Conservation (phyloP, 2,329 filamentous ascomycete genomes). For the Colletotrichum sp. region DNA sequence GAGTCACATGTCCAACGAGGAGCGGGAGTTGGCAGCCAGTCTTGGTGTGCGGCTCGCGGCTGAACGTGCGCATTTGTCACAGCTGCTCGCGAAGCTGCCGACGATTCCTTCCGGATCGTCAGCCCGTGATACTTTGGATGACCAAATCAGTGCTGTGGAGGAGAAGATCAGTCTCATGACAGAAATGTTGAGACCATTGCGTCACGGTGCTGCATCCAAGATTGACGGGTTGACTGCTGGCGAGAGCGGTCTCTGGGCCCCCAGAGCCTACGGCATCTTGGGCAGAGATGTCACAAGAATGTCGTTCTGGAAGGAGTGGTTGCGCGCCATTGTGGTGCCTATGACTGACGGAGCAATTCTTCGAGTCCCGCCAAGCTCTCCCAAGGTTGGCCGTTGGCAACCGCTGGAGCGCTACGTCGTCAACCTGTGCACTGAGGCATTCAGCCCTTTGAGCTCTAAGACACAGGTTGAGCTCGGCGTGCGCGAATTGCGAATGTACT, state of each 20-base stretch:
- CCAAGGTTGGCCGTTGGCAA: conserved; percentile 92
- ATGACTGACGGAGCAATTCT: conserved; percentile 90
- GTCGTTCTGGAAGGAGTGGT: conserved; percentile 98
- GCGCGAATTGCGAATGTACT: conserved; percentile 88
- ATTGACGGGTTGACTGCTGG: conserved; percentile 96
- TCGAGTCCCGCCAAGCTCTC: conserved; percentile 85
- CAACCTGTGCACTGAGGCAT: conserved; percentile 94
- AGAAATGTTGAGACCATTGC: conserved; percentile 88
- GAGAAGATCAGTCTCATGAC: conserved; percentile 98
- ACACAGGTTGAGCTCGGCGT: conserved; percentile 94
- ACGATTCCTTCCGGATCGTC: conserved; percentile 79
- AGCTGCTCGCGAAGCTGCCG: conserved; percentile 83
- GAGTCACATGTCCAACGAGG: conserved; percentile 86
- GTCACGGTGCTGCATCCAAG: conserved; percentile 94
- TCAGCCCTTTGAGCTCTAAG: conserved; percentile 89
- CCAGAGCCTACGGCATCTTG: conserved; percentile 89
- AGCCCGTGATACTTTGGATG: conserved; percentile 84
- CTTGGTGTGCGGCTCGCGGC: conserved; percentile 85
- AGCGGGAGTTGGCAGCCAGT: conserved; percentile 90
- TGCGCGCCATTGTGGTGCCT: conserved; percentile 89
- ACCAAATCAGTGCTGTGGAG: conserved; percentile 93
- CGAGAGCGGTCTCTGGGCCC: conserved; percentile 95
- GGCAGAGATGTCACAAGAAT: conserved; percentile 84
- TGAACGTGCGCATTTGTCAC: conserved; percentile 89
- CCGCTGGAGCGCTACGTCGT: conserved; percentile 96